Evolutionary conservation across 2,329 filamentous ascomycete genomes (phyloP).

Genomic region (Botrytis hyacinthi): DNA sequence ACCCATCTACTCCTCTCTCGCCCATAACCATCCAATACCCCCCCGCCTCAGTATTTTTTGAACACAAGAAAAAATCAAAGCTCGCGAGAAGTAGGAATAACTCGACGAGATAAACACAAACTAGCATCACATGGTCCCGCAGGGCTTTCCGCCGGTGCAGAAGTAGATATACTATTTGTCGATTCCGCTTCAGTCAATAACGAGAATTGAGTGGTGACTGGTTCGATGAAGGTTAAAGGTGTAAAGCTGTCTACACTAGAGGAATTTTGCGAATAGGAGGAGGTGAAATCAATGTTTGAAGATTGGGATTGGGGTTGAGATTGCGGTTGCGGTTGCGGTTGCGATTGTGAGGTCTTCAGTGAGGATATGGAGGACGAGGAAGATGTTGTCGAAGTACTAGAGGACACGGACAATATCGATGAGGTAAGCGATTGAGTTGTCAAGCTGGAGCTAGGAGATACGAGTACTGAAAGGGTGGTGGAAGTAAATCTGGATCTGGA

Average conservation of each 20-base stretch:
- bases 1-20: fast-evolving
- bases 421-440: neutral
- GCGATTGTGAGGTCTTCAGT: neutral
- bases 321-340: neutral
- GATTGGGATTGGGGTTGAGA: neutral
- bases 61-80: neutral
- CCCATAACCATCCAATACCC: neutral
- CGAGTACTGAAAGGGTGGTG: neutral
- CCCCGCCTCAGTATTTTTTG: too few relatives aligned
- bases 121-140: neutral
- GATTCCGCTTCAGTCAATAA: neutral
- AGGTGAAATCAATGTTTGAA: too few relatives aligned
- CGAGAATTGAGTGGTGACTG: neutral
- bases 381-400: neutral
- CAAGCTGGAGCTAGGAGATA: neutral
- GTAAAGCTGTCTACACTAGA: neutral
- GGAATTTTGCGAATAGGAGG: neutral
- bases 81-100: slow-evolving; percentile 11
- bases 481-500: neutral
- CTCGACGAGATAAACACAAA: slow-evolving; percentile 14
- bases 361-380: neutral
- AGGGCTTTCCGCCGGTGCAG: neutral
- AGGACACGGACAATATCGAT: neutral
- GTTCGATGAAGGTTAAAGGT: neutral
- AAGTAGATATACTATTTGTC: neutral